These are phyloP conservation scores for Mortierella sp. DNA, from an alignment of 371 early-diverging fungal genomes.

Conservation along the genomic window DNA sequence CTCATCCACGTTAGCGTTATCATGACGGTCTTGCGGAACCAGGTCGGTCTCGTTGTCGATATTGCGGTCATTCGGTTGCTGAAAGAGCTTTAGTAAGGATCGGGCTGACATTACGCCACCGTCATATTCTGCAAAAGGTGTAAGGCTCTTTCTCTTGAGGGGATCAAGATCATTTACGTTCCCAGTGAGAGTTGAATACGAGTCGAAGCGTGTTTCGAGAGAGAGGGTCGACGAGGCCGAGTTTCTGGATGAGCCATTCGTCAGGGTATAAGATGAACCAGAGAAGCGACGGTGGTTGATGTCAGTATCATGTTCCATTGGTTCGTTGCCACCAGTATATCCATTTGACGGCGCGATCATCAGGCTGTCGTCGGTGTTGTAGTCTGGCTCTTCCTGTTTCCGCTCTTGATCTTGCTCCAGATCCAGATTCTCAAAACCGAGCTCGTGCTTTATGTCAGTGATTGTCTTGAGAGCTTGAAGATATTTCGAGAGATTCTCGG, in stretches of 20 bases:
- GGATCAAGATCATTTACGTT: neutral
- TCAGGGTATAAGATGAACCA: constrained; percentile 29
- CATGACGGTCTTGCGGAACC: no score
- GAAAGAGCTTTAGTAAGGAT: no score
- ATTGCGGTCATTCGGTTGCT: no score
- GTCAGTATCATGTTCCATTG: neutral
- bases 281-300: constrained; percentile 7
- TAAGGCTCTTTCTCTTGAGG: no score
- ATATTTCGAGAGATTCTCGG: constrained; percentile 19
- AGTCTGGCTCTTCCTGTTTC: no score
- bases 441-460: neutral
- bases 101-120: no score
- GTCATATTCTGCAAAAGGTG: no score
- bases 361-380: neutral
- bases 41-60: no score
- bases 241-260: constrained; percentile 9
- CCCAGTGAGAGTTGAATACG: neutral
- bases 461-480: constrained; percentile 24
- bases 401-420: neutral
- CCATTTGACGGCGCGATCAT: neutral
- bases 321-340: neutral
- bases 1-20: no score
- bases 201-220: constrained; percentile 5
- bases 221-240: constrained; percentile 16
- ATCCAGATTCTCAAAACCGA: neutral